Base-by-base conservation (phyloP, 2,329 filamentous ascomycete genomes). In the Xylaria sp. region DNA sequence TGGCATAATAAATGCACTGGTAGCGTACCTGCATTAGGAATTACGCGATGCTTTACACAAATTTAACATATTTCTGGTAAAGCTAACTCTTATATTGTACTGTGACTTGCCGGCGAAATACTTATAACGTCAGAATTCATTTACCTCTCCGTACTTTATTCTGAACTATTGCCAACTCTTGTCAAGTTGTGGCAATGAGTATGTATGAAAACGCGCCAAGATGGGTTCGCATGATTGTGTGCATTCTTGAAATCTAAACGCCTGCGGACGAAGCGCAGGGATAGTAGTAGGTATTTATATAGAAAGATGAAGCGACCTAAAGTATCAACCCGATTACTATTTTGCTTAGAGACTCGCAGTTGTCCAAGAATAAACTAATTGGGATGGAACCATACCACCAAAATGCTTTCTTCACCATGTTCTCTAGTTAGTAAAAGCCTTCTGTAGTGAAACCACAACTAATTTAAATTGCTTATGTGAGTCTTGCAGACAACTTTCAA, bases 1-100 rank as follows among this genome's bases (percentile, higher is more conserved):
- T 28, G 40, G 40, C 57, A 61, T 58, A 59, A 68, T 49, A 48
- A 49, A 61, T 46, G 56, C 61, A 49, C 7, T 49, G 44, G 51
- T 56, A 60, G 13, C 5, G 23, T 44, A 59, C 23, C 23, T 23
- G 23, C 26, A 11, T n/a, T 13, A 28, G 28, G 36, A 36, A 17
- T 49, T 59, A 23, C 7, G 42, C 10, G 17, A 42, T 54, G 23
- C 23, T 36, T 20, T 17, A 48, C 23, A 10, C 26, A 59, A 44
- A 40, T 31, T 56, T 38, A 38, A 36, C 28, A 38, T 6, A 56
- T 38, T 36, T 56, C 28, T 40, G 6, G 53, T 15, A 38, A n/a
- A 38, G 13, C 6, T 4, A 3, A 7, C 23, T 49, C 23, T 15
- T 53, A 3, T 6, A 42, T 23, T 49, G 33, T 15, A 13, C 4